These are phyloP conservation scores for Carex sylvatica DNA, from an alignment of 202 grass and related monocot genomes.

Conservation along the genomic window DNA sequence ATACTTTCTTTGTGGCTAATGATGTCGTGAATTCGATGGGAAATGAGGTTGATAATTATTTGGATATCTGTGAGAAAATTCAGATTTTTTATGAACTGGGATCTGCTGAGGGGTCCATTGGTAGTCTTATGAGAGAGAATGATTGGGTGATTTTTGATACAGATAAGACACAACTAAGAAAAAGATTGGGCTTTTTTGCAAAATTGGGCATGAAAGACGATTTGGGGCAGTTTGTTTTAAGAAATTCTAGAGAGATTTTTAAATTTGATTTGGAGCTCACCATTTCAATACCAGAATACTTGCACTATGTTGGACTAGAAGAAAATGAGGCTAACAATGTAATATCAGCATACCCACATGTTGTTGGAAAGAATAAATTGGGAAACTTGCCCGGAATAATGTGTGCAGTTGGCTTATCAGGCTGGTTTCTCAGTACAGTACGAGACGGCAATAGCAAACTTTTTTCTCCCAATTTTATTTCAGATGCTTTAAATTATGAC, in stretches of 20 bases:
- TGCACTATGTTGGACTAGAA: conserved; percentile 43
- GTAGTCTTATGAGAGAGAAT: conserved; percentile 46
- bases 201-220: conserved; percentile 57
- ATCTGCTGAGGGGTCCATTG: conserved; percentile 47
- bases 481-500: conserved; percentile 44
- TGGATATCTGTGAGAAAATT: conserved; percentile 52
- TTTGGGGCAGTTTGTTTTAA: conserved; percentile 51
- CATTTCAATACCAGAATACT: conserved; percentile 66
- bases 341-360: conserved; percentile 40
- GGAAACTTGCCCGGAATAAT: conserved; percentile 56
- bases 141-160: conserved; percentile 56
- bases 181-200: conserved; percentile 62
- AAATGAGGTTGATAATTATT: conserved; percentile 65
- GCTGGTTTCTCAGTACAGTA: conserved; percentile 52
- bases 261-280: conserved; percentile 50
- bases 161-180: conserved; percentile 38
- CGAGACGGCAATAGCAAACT: conserved; percentile 31
- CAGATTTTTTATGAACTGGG: conserved; percentile 62
- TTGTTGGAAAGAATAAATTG: conserved; percentile 73
- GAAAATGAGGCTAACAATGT: conserved; percentile 31
- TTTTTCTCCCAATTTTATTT: conserved; percentile 53
- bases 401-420: conserved; percentile 45
- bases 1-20: conserved; percentile 32
- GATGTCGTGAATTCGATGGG: conserved; percentile 21
- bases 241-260: conserved; percentile 45